A percentile compares a stretch with the other conserved stretches of the same genome.
Conservation (phyloP, 805 yeast genomes). For the Zygoascus biomembranicola region DNA sequence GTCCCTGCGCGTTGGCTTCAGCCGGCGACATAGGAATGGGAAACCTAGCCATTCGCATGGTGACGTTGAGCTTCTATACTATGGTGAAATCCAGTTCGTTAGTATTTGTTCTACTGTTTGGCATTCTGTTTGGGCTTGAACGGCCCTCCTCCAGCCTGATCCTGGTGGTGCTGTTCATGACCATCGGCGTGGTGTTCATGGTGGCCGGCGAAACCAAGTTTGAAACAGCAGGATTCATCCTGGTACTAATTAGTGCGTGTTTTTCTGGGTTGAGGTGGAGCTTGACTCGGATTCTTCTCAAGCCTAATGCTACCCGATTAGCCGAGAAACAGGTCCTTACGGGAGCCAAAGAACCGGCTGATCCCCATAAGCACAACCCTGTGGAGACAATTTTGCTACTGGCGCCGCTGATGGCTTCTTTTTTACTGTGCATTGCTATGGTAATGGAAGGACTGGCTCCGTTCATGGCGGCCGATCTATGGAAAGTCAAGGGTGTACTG, state of each 20-base stretch:
- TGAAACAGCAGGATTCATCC: constrained; percentile 49
- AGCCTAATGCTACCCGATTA: constrained; percentile 1
- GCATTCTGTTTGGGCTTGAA: constrained; percentile 75
- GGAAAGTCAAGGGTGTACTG: constrained; percentile 53
- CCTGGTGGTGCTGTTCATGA: constrained; percentile 69
- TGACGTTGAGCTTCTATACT: constrained; percentile 79
- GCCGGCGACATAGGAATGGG: constrained; percentile 94
- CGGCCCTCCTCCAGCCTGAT: constrained; percentile 58
- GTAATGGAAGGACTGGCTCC: constrained; percentile 57
- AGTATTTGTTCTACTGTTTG: constrained; percentile 82
- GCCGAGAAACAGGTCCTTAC: not conserved
- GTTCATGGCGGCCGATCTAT: constrained; percentile 48
- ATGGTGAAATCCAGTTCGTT: constrained; percentile 87
- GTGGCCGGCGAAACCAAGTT: constrained; percentile 39
- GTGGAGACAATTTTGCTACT: constrained; percentile 74
- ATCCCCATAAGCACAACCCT: constrained; percentile 42
- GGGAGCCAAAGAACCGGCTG: not conserved
- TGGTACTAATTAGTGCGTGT: constrained; percentile 71
- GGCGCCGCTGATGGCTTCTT: constrained; percentile 73
- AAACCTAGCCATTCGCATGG: constrained; percentile 70
- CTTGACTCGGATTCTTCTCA: constrained; percentile 71
- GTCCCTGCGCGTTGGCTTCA: constrained; percentile 82
- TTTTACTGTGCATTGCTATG: constrained; percentile 54
- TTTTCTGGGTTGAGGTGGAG: constrained; percentile 94
- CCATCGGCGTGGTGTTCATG: constrained; percentile 82